Conservation (phyloP, 768 basidiomycete species). For the Hydnum rufescens region DNA sequence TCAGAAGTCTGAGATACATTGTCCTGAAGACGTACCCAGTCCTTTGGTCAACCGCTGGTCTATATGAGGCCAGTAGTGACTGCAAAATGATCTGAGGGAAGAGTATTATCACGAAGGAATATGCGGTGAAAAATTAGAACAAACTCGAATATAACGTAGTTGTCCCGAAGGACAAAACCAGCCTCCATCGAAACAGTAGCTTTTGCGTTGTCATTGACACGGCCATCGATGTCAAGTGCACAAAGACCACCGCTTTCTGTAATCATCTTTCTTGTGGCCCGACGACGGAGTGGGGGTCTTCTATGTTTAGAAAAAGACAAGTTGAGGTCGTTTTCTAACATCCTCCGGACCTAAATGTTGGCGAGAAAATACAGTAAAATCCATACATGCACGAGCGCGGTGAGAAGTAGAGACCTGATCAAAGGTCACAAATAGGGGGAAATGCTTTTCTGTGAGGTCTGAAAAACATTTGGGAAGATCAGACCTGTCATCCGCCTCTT, state of each 20-base stretch:
- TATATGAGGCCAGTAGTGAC: constrained; percentile 40
- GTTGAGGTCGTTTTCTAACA: constrained; percentile 21
- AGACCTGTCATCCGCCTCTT: constrained; percentile 22
- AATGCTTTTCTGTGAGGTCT: constrained; percentile 35
- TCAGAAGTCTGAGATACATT: neutral
- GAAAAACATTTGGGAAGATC: constrained; percentile 36
- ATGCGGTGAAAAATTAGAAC: neutral
- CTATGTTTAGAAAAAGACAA: neutral
- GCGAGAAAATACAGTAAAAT: too few relatives aligned
- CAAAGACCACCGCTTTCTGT: too few relatives aligned
- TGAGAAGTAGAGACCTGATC: constrained; percentile 40
- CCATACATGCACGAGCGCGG: too few relatives aligned
- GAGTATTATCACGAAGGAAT: constrained; percentile 13
- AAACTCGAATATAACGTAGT: neutral
- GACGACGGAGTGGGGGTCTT: too few relatives aligned
- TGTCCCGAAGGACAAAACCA: neutral
- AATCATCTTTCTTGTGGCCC: too few relatives aligned
- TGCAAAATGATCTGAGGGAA: constrained; percentile 29
- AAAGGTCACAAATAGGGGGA: constrained; percentile 51
- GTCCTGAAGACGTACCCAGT: constrained; percentile 24
- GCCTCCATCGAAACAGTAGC: neutral
- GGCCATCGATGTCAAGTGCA: too few relatives aligned
- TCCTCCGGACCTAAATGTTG: constrained; percentile 28
- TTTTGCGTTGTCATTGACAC: too few relatives aligned
- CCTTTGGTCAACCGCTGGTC: constrained; percentile 30